A percentile compares a stretch with the other conserved stretches of the same genome.
phyloP scores from a whole-genome alignment of 306 rosid genomes.

The Fragaria vesca region DNA sequence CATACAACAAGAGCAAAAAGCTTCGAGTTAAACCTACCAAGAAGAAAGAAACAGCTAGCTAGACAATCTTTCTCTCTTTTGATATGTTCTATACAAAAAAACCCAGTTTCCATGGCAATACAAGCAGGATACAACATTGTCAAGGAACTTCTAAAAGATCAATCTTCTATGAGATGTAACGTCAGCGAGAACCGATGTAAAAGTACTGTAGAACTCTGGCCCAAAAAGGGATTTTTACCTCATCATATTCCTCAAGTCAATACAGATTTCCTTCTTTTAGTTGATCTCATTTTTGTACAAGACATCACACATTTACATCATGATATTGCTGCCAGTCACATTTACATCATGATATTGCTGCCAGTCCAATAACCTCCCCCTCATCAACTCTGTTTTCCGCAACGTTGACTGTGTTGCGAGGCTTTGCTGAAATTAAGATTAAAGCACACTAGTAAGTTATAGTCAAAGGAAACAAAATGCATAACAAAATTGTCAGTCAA shows the following conservation, averaged over 20 bases:
- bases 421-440: slow-evolving; percentile 52
- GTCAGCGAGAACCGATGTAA: background rate
- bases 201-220: slow-evolving; percentile 7
- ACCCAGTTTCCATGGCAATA: slow-evolving; percentile 1
- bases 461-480: slow-evolving; percentile 12
- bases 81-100: background rate
- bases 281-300: slow-evolving; percentile 69
- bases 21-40: background rate
- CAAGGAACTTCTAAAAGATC: background rate
- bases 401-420: slow-evolving; percentile 55
- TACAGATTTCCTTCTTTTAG: background rate
- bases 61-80: background rate
- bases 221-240: slow-evolving; percentile 11
- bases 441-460: background rate
- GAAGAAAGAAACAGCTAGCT: background rate
- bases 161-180: background rate
- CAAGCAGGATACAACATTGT: slow-evolving; percentile 2
- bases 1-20: background rate
- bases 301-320: slow-evolving; percentile 40
- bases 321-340: slow-evolving; percentile 61
- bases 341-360: slow-evolving; percentile 58
- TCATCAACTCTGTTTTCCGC: slow-evolving; percentile 63
- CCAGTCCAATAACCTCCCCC: slow-evolving; percentile 70
- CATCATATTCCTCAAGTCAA: background rate
- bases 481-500: background rate